phyloP scores from a whole-genome alignment of 306 rosid genomes.

The Ceratonia siliqua region DNA sequence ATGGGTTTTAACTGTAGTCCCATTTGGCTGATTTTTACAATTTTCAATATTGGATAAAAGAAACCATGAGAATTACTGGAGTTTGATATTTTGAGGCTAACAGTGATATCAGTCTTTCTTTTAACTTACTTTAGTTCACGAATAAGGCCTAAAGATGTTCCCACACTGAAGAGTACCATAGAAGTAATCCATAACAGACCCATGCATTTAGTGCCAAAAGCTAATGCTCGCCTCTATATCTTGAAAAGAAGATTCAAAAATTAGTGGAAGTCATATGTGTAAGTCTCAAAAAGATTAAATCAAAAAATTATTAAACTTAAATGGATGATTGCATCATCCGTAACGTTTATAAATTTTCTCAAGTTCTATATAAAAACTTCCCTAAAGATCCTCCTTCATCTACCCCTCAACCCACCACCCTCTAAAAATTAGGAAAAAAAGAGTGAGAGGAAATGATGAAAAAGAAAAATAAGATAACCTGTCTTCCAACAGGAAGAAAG shows the following conservation, averaged over 20 bases:
- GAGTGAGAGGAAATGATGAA: not conserved
- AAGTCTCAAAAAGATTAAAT: conserved; percentile 13
- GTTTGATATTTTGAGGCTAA: not conserved
- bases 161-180: not conserved
- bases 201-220: not conserved
- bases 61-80: too few relatives aligned
- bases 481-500: conserved; percentile 14
- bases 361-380: conserved; percentile 26
- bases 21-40: too few relatives aligned
- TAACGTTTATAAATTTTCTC: conserved; percentile 30
- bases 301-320: conserved; percentile 9
- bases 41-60: too few relatives aligned
- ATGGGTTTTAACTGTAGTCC: too few relatives aligned
- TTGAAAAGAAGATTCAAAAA: conserved; percentile 15
- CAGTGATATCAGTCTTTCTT: not conserved
- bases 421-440: not conserved
- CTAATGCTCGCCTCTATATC: conserved; percentile 3
- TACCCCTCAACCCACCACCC: not conserved
- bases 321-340: conserved; percentile 27
- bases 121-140: too few relatives aligned
- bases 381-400: not conserved
- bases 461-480: conserved; percentile 13
- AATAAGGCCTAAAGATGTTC: not conserved
- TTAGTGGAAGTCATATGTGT: not conserved
- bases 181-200: not conserved